Evolutionary conservation across 345 rosid species (phyloP).

Genomic region (Reutealis trisperma): DNA sequence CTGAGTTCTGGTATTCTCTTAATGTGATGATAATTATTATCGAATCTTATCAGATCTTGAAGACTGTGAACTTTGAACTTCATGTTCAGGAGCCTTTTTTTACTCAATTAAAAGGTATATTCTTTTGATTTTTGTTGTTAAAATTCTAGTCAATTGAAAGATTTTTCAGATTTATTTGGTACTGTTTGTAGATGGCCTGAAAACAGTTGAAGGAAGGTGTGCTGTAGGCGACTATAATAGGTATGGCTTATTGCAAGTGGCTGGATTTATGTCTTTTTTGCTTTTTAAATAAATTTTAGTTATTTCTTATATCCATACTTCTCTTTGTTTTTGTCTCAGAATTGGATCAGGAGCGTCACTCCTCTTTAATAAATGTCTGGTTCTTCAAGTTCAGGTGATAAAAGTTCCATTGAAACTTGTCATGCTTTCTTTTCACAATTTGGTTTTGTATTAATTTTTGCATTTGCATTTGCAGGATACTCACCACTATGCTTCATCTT

Average conservation of each 20-base stretch:
- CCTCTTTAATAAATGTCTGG: slow-evolving; percentile 60
- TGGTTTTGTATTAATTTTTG: slow-evolving; percentile 14
- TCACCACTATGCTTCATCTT: slow-evolving; percentile 50
- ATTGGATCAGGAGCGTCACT: slow-evolving; percentile 53
- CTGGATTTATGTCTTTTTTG: neutral
- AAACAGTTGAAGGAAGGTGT: slow-evolving; percentile 85
- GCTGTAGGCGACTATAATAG: slow-evolving; percentile 63
- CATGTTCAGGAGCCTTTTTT: slow-evolving; percentile 82
- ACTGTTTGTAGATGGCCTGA: slow-evolving; percentile 56
- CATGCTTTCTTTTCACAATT: slow-evolving; percentile 14
- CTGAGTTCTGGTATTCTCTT: neutral
- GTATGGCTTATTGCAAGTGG: slow-evolving; percentile 26
- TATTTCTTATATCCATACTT: neutral
- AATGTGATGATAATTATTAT: neutral
- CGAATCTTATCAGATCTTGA: slow-evolving; percentile 46
- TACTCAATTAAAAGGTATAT: slow-evolving; percentile 60
- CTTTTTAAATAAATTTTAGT: neutral
- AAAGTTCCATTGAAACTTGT: neutral
- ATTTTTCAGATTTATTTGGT: slow-evolving; percentile 1
- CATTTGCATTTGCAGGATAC: slow-evolving; percentile 49
- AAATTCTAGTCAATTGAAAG: neutral
- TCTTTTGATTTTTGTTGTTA: neutral
- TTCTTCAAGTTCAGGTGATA: slow-evolving; percentile 70
- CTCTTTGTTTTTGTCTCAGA: slow-evolving; percentile 39
- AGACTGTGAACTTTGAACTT: slow-evolving; percentile 53